A percentile compares a stretch with the other conserved stretches of the same genome.
phyloP scores from a whole-genome alignment of 2,329 filamentous ascomycete species.

The Cladosporium phlei region DNA sequence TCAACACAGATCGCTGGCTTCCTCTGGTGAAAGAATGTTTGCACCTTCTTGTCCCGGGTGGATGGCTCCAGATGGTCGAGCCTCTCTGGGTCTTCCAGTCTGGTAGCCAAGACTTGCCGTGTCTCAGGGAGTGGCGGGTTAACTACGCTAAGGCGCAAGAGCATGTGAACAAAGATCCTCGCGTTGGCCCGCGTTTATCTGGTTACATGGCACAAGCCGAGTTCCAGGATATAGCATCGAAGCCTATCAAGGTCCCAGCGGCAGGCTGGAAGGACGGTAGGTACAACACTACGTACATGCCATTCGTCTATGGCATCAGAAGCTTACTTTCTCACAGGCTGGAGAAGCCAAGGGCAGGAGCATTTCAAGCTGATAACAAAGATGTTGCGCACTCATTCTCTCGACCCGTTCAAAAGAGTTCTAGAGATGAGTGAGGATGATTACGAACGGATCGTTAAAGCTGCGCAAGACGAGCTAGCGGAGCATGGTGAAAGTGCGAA shows the following conservation, averaged over 20 bases:
- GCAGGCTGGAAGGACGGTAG: neutral
- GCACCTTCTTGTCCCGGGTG: neutral
- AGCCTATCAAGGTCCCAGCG: neutral
- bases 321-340: too few species aligned
- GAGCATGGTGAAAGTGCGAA: too few species aligned
- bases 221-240: neutral
- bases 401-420: too few species aligned
- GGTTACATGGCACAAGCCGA: neutral
- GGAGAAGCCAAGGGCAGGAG: too few species aligned
- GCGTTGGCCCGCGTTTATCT: neutral
- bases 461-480: too few species aligned
- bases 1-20: neutral
- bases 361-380: too few species aligned
- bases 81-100: neutral
- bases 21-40: neutral
- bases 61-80: slow-evolving; percentile 8
- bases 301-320: too few species aligned
- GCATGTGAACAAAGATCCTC: neutral
- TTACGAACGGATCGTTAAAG: too few species aligned
- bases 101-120: neutral
- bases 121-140: neutral
- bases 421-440: too few species aligned
- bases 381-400: too few species aligned
- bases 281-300: too few species aligned
- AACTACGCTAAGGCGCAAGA: neutral